Conservation (phyloP, 2,329 filamentous ascomycete species). For the Alternaria consortialis region DNA sequence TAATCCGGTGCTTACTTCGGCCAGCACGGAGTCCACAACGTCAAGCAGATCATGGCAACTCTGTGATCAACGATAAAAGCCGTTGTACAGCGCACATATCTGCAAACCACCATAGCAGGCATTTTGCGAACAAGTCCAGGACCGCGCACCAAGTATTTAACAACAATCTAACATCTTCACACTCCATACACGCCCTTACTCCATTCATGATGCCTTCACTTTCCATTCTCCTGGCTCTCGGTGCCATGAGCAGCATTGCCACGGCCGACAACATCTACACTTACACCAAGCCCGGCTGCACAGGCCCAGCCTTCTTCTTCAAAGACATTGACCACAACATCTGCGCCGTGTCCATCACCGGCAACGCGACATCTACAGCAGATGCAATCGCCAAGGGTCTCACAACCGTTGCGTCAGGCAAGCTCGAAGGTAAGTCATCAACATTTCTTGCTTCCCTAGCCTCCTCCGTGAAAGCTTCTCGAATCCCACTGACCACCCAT, state of each 20-base stretch:
- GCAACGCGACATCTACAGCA: not conserved
- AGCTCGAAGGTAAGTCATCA: not conserved
- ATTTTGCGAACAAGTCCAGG: not conserved
- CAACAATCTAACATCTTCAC: too few species aligned
- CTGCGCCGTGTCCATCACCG: constrained; percentile 6
- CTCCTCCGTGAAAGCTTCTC: too few species aligned
- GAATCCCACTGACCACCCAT: not conserved
- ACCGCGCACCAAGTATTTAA: too few species aligned
- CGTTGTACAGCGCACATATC: not conserved
- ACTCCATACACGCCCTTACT: not conserved
- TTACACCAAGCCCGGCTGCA: constrained; percentile 1
- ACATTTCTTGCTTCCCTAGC: too few species aligned
- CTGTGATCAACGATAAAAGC: not conserved
- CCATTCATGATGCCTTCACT: not conserved
- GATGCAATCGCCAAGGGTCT: constrained; percentile 1
- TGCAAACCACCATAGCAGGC: too few species aligned
- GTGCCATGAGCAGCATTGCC: not conserved
- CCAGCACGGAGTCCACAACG: not conserved
- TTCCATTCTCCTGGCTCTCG: not conserved
- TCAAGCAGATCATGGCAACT: not conserved
- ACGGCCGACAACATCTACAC: constrained; percentile 13
- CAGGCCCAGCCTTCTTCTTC: not conserved
- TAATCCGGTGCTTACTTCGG: constrained; percentile 4
- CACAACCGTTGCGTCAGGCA: not conserved
- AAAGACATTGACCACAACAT: constrained; percentile 11